Evolutionary conservation across 805 yeast species (phyloP), one percentile per base, ranked within the genome.

Genomic region (Sugiyamaella americana): DNA sequence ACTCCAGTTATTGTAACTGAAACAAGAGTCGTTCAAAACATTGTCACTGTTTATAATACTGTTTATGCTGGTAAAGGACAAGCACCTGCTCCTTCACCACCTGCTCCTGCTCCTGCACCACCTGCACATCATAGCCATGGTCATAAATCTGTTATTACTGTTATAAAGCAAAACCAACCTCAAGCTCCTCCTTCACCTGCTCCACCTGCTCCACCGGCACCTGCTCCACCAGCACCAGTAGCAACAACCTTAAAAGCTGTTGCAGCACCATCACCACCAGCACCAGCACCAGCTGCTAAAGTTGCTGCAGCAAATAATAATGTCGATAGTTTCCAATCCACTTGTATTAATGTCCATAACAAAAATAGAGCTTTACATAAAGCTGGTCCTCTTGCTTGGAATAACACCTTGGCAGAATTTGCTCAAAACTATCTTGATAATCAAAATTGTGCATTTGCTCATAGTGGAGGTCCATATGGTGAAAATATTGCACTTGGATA

Each of bases 401-500:
- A 73, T 50, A 56, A 64, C 5, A 66, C 65, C 0, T 62, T 81
- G 17, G 80, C 78, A 41, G 48, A 59, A 4, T 74, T 74, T 55
- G 91, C 94, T 44, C 55, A 61, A 39, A 79, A 74, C 57, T 85
- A 87, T 19, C 56, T 60, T 11, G 43, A 53, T 32, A 48, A 48
- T 41, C 70, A 69, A 40, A 49, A 60, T 16, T 80, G 81, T 63
- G 66, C 71, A 36, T 84, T 86, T 49, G 66, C 67, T 18, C 95
- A 85, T 64, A 80, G 89, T 1, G 70, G 73, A 35, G 80, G 82
- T 11, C 74, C 74, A 16, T 80, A 79, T 62, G 95, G 95, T 47
- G 94, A 85, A 62, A 85, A 85, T 67, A 70, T 85, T 49, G 94
- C 93, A n/a, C 71, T 77, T 38, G 95, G 95, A 22, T 82, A 72